Conservation (phyloP, 2,329 filamentous ascomycete species). For the Penicillium capsulatum region DNA sequence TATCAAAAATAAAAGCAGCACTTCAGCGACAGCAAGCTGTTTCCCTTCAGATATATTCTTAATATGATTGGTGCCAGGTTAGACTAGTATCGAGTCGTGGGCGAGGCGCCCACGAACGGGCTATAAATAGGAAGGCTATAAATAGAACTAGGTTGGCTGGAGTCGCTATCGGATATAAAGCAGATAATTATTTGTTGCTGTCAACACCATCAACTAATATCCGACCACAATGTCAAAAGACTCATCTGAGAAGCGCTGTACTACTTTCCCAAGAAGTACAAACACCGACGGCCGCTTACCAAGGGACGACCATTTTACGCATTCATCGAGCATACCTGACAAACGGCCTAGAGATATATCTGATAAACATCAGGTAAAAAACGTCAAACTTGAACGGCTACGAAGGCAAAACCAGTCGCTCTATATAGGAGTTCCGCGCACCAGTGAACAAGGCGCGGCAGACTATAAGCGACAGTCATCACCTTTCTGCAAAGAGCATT, state of each 20-base stretch:
- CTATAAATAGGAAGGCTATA: not conserved
- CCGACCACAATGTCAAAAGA: not conserved
- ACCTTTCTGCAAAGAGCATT: conserved; percentile 3
- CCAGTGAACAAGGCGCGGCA: not conserved
- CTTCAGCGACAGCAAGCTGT: not conserved
- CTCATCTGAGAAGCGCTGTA: not conserved
- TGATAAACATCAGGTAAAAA: not conserved
- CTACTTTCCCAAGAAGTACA: not conserved
- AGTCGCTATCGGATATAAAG: not conserved
- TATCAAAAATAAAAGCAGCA: not conserved
- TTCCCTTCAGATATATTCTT: not conserved
- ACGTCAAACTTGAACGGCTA: not conserved
- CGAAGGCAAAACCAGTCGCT: not conserved
- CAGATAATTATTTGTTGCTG: not conserved
- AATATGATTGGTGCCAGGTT: not conserved
- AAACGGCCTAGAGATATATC: not conserved
- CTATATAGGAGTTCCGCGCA: not conserved
- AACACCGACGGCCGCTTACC: not conserved
- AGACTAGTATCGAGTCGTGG: not conserved
- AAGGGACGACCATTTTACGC: not conserved
- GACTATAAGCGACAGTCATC: not conserved
- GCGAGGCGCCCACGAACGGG: not conserved
- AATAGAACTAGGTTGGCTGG: not conserved
- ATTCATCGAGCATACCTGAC: not conserved
- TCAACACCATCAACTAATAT: not conserved